phyloP scores from a whole-genome alignment of 345 rosid species.

The Limnanthes douglasii region DNA sequence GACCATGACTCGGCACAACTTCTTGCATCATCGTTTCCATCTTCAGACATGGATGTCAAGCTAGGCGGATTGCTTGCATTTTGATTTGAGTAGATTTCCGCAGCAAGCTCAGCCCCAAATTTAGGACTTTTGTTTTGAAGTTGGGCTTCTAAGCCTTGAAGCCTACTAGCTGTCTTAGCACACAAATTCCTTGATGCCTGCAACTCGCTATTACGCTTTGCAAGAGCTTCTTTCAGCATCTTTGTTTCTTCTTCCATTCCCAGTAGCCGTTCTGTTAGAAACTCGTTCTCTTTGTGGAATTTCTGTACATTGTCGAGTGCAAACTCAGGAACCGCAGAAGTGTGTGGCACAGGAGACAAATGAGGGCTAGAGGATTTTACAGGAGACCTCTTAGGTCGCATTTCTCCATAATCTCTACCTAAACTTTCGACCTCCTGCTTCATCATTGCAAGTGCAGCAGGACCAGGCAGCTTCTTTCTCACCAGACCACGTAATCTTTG shows the following conservation, averaged over 20 bases:
- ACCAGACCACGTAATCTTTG: slow-evolving; percentile 90
- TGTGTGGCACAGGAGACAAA: slow-evolving; percentile 24
- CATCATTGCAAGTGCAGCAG: slow-evolving; percentile 98
- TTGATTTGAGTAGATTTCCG: slow-evolving; percentile 42
- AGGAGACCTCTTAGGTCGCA: slow-evolving; percentile 57
- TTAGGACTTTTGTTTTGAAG: slow-evolving; percentile 31
- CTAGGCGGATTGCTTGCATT: slow-evolving; percentile 62
- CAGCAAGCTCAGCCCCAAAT: slow-evolving; percentile 25
- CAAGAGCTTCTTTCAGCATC: slow-evolving; percentile 93
- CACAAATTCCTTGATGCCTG: slow-evolving; percentile 78
- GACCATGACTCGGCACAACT: slow-evolving; percentile 70
- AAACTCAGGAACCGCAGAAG: slow-evolving; percentile 32
- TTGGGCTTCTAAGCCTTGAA: slow-evolving; percentile 66
- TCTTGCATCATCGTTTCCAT: slow-evolving; percentile 71
- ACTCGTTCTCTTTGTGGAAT: slow-evolving; percentile 63
- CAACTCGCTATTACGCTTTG: slow-evolving; percentile 80
- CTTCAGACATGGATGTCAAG: slow-evolving; percentile 68
- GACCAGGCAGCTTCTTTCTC: slow-evolving; percentile 92
- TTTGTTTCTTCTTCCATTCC: slow-evolving; percentile 91
- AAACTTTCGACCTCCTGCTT: slow-evolving; percentile 89
- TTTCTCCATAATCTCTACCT: slow-evolving; percentile 60
- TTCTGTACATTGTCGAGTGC: slow-evolving; percentile 50
- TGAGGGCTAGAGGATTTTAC: slow-evolving; percentile 40
- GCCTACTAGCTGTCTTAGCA: slow-evolving; percentile 62
- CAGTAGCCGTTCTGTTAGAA: slow-evolving; percentile 63